Conservation (phyloP, 352 stramenopile species). For the Blastocystis sp. region DNA sequence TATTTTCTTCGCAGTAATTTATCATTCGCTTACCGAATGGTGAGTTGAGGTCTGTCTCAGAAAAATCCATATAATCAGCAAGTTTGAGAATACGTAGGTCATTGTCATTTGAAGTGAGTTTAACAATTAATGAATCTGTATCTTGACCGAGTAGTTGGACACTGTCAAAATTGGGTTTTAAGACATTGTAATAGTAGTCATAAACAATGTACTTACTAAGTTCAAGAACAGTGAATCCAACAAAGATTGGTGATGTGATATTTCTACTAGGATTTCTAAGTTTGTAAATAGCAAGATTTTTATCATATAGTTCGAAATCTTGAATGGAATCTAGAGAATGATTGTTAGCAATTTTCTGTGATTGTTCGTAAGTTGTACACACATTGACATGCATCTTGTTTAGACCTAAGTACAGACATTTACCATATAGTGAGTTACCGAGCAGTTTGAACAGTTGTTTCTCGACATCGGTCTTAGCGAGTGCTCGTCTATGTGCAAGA, state of each 20-base stretch:
- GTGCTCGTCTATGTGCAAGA: not conserved
- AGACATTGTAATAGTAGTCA: slow-evolving; percentile 6
- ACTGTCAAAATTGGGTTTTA: not conserved
- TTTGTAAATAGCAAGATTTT: not conserved
- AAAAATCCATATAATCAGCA: not conserved
- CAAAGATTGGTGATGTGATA: not conserved
- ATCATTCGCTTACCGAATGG: not conserved
- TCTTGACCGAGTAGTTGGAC: not conserved
- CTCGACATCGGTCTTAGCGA: not conserved
- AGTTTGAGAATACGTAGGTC: not conserved
- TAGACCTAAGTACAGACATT: not conserved
- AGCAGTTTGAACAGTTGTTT: not conserved
- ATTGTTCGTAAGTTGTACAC: not conserved
- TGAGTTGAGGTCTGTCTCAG: not conserved
- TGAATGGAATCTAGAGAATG: not conserved
- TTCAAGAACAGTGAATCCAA: slow-evolving; percentile 1
- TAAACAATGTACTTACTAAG: not conserved
- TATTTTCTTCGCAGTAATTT: slow-evolving; percentile 1
- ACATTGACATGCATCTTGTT: not conserved
- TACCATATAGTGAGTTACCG: not conserved
- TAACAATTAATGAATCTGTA: slow-evolving; percentile 22
- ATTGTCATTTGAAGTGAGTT: not conserved
- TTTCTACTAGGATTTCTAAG: not conserved
- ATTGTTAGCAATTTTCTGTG: not conserved
- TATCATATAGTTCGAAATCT: not conserved